phyloP scores from a whole-genome alignment of 129 eudicot genomes.

The sunflower (Helianthus annuus) region HanXRQr2.0-SUNRISE NC_035449.2:36924809-36925308 shows the following conservation, averaged over 20 bases:
- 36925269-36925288: constrained; percentile 3
- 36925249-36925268: neutral
- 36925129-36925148: constrained; percentile 2
- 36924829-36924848: too few species aligned
- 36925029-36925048: constrained; percentile 13
- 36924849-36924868: too few species aligned
- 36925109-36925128: neutral
- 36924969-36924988: too few species aligned
- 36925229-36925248: constrained; percentile 7
- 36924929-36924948: too few species aligned
- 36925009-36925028: neutral
- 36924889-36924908: too few species aligned
- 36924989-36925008: too few species aligned
- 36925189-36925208: neutral
- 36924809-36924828: too few species aligned
- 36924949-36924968: neutral
- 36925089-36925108: constrained; percentile 3
- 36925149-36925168: constrained; percentile 4
- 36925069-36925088: neutral
- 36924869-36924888: too few species aligned
- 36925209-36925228: neutral
- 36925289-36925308: neutral
- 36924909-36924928: too few species aligned
- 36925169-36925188: neutral
- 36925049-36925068: neutral